Percentiles rank a stretch among this genome's conserved stretches.
Conservation (phyloP, 2,329 filamentous ascomycete genomes). For the Xylariaceae sp. region DNA sequence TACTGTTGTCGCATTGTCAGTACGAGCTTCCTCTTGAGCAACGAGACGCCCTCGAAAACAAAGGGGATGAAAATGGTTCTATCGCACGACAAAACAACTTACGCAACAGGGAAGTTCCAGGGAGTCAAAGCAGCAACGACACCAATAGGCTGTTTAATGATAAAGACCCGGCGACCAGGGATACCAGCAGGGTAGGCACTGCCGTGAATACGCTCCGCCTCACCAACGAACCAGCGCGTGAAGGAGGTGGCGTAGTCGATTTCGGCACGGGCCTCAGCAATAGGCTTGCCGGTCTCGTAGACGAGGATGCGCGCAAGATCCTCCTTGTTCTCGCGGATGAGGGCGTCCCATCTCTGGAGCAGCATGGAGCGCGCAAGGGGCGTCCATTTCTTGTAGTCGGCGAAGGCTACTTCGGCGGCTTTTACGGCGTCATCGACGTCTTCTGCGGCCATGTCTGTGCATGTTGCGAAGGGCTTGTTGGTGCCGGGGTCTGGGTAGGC, state of each 20-base stretch:
- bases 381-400: slow-evolving; percentile 53
- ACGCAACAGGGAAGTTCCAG: slow-evolving; percentile 64
- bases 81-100: too few species aligned
- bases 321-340: slow-evolving; percentile 57
- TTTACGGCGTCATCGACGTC: slow-evolving; percentile 59
- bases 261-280: slow-evolving; percentile 49
- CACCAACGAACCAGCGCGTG: slow-evolving; percentile 52
- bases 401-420: slow-evolving; percentile 54
- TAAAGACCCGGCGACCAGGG: slow-evolving; percentile 61
- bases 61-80: too few species aligned
- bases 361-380: slow-evolving; percentile 57
- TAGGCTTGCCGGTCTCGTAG: slow-evolving; percentile 56
- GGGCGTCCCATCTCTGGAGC: slow-evolving; percentile 59
- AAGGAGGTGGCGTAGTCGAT: slow-evolving; percentile 52
- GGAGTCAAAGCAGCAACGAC: slow-evolving; percentile 65
- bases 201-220: slow-evolving; percentile 50
- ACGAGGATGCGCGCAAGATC: slow-evolving; percentile 60
- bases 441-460: slow-evolving; percentile 43
- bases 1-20: slow-evolving; percentile 22
- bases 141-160: slow-evolving; percentile 69
- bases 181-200: slow-evolving; percentile 54
- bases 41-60: too few species aligned
- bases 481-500: slow-evolving; percentile 40
- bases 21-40: too few species aligned
- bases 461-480: slow-evolving; percentile 38